Conservation (phyloP, 371 early-diverging fungal species). For the Mortierella sp. region DNA sequence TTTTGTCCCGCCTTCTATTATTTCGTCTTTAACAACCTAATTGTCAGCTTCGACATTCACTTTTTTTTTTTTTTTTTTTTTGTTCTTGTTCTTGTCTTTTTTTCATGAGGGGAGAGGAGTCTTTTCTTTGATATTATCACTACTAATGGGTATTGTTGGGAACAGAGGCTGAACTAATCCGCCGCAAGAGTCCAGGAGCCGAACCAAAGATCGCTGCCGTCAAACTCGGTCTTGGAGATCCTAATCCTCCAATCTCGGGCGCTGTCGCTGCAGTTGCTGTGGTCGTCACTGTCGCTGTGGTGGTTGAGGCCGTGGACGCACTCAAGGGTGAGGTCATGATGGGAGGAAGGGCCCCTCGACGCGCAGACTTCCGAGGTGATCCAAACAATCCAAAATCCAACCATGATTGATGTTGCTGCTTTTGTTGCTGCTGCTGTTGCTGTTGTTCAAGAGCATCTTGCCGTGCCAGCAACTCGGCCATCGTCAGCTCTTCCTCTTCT, state of each 20-base stretch:
- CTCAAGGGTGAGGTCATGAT: constrained; percentile 10
- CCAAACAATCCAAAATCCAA: not conserved
- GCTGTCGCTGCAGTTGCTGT: constrained; percentile 50
- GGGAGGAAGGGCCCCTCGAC: not conserved
- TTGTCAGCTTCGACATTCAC: not conserved
- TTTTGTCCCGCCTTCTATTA: no score
- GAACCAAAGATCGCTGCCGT: constrained; percentile 45
- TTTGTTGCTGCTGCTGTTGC: constrained; percentile 7
- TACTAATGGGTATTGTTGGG: no score
- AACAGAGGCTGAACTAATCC: no score
- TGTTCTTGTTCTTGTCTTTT: not conserved
- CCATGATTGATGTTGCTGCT: not conserved
- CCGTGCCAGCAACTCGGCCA: constrained; percentile 30
- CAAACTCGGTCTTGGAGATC: constrained; percentile 44
- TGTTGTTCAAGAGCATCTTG: constrained; percentile 14
- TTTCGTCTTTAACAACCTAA: no score
- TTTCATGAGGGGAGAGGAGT: not conserved
- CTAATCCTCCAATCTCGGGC: constrained; percentile 47
- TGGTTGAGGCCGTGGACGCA: constrained; percentile 13
- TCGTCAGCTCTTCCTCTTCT: constrained; percentile 17
- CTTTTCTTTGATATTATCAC: no score
- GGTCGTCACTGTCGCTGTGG: constrained; percentile 17
- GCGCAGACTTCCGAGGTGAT: not conserved
- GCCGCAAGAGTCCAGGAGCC: no score
- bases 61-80: constrained; percentile 3